These are phyloP conservation scores for Penicillium concentricum DNA, from an alignment of 2,329 filamentous ascomycete species.

Conservation along the genomic window DNA sequence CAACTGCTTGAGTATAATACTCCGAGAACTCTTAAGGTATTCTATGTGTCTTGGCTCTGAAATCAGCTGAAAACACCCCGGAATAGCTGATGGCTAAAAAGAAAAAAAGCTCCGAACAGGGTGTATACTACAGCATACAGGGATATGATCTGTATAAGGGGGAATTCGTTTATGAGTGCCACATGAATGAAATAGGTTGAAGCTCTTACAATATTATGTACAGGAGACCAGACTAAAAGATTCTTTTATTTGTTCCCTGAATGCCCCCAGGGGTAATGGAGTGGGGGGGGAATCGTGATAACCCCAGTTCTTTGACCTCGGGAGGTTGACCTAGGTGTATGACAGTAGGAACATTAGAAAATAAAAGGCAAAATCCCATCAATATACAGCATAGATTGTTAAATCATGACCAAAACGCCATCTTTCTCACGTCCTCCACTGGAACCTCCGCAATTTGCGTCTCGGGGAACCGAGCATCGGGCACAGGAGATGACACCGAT, in stretches of 20 bases:
- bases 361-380: not conserved
- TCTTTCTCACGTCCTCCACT: constrained; percentile 36
- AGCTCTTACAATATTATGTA: not conserved
- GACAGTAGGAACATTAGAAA: not conserved
- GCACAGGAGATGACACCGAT: constrained; percentile 7
- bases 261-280: not conserved
- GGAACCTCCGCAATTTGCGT: constrained; percentile 33
- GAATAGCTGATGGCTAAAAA: not conserved
- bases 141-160: not conserved
- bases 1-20: too few relatives aligned
- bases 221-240: not conserved
- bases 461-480: constrained; percentile 39
- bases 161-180: not conserved
- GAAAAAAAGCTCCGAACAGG: too few relatives aligned
- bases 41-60: not conserved
- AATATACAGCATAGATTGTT: not conserved
- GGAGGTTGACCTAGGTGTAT: not conserved
- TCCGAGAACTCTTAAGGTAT: too few relatives aligned
- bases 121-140: not conserved
- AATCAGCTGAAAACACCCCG: not conserved
- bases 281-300: too few relatives aligned
- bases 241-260: not conserved
- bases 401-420: constrained; percentile 32
- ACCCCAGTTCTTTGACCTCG: not conserved
- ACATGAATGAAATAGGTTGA: not conserved